phyloP scores from a whole-genome alignment of 805 yeast genomes.

The Monosporozyma solicola region DNA sequence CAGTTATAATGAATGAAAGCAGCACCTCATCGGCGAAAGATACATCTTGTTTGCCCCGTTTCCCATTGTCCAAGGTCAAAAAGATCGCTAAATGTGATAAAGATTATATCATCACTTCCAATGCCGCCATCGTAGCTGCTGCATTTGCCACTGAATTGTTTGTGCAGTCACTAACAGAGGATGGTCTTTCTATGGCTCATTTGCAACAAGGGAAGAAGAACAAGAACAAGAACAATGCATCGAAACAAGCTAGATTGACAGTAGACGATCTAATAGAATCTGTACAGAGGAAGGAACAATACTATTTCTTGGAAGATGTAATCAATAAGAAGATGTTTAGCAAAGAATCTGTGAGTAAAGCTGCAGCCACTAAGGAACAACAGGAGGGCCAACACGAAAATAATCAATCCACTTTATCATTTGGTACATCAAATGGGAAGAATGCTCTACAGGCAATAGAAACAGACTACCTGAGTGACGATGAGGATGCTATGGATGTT shows the following conservation, averaged over 20 bases:
- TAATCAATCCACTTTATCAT: constrained; percentile 13
- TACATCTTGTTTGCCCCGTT: constrained; percentile 1
- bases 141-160: constrained; percentile 26
- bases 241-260: constrained; percentile 10
- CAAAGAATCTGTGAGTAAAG: background rate
- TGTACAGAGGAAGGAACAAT: constrained; percentile 15
- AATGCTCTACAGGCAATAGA: constrained; percentile 2
- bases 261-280: constrained; percentile 19
- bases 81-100: constrained; percentile 23
- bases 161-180: constrained; percentile 21
- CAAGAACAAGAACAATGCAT: background rate
- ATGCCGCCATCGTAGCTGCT: constrained; percentile 21
- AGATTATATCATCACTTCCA: constrained; percentile 19
- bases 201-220: constrained; percentile 2
- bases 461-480: background rate
- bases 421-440: background rate
- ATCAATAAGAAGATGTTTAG: constrained; percentile 10
- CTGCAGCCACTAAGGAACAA: background rate
- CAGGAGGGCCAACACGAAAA: background rate
- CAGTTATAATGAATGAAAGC: background rate
- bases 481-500: constrained; percentile 8
- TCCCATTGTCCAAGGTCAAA: constrained; percentile 24
- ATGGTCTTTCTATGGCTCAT: constrained; percentile 17
- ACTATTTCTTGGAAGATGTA: constrained; percentile 21
- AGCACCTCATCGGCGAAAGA: background rate